phyloP scores from a whole-genome alignment of 2,329 filamentous ascomycete genomes.

The Paraconiothyrium brasiliense region DNA sequence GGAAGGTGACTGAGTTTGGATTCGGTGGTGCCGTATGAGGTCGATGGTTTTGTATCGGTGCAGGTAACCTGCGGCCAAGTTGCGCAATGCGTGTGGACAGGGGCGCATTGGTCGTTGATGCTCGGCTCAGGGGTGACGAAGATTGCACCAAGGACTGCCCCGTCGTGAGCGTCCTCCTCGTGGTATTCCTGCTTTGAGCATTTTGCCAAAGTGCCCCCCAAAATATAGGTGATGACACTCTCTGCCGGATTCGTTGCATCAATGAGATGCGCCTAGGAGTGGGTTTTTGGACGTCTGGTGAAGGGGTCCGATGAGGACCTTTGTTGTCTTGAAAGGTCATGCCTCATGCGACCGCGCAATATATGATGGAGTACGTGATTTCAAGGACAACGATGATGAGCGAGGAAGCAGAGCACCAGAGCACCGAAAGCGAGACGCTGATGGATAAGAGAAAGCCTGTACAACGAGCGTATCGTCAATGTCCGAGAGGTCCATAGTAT shows the following conservation, averaged over 20 bases:
- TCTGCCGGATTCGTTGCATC: conserved; percentile 9
- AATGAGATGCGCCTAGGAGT: conserved; percentile 8
- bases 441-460: not conserved
- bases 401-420: not conserved
- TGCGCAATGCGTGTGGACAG: not conserved
- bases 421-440: not conserved
- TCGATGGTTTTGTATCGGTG: not conserved
- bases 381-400: not conserved
- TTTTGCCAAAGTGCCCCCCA: conserved; percentile 13
- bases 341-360: not conserved
- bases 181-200: not conserved
- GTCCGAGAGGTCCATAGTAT: not conserved
- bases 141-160: not conserved
- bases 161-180: not conserved
- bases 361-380: not conserved
- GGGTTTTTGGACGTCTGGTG: conserved; percentile 8
- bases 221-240: conserved; percentile 18
- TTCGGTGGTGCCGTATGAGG: conserved; percentile 9
- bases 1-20: not conserved
- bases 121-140: not conserved
- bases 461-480: too few relatives aligned
- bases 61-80: not conserved
- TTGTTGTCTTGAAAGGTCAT: conserved; percentile 16
- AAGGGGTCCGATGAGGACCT: not conserved
- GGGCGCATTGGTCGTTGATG: not conserved